These are phyloP conservation scores for Candida awuae DNA, from an alignment of 805 yeast species.

Conservation along the genomic window DNA sequence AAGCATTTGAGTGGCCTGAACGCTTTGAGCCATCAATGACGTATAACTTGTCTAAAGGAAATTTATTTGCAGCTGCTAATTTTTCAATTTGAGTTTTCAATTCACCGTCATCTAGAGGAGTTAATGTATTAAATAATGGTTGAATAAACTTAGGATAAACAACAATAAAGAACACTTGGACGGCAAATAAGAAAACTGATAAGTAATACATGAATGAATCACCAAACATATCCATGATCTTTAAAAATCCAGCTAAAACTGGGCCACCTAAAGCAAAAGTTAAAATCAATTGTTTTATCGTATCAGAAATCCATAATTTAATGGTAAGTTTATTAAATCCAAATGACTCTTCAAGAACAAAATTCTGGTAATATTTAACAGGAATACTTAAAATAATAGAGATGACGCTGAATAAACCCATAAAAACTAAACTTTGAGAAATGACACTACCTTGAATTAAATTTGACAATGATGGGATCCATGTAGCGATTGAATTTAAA, in stretches of 20 bases:
- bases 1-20: slow-evolving; percentile 95
- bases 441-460: slow-evolving; percentile 43
- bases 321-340: slow-evolving; percentile 88
- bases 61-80: slow-evolving; percentile 64
- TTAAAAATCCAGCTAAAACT: slow-evolving; percentile 63
- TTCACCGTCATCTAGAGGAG: slow-evolving; percentile 86
- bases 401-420: slow-evolving; percentile 41
- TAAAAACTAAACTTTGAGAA: slow-evolving; percentile 64
- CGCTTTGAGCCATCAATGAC: slow-evolving; percentile 97
- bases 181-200: slow-evolving; percentile 58
- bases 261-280: slow-evolving; percentile 61
- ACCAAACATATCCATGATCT: slow-evolving; percentile 74
- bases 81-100: slow-evolving; percentile 73
- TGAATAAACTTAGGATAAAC: slow-evolving; percentile 78
- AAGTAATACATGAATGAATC: slow-evolving; percentile 75
- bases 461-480: slow-evolving; percentile 16
- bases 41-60: slow-evolving; percentile 79
- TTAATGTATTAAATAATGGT: slow-evolving; percentile 87
- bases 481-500: slow-evolving; percentile 14
- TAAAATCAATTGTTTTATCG: slow-evolving; percentile 51
- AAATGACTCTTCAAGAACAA: slow-evolving; percentile 83
- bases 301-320: slow-evolving; percentile 65
- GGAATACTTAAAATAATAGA: slow-evolving; percentile 58
- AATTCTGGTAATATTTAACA: slow-evolving; percentile 62
- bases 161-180: slow-evolving; percentile 69